phyloP scores from a whole-genome alignment of 495 filamentous ascomycete genomes.

The Hypoxylon perforatum region DNA sequence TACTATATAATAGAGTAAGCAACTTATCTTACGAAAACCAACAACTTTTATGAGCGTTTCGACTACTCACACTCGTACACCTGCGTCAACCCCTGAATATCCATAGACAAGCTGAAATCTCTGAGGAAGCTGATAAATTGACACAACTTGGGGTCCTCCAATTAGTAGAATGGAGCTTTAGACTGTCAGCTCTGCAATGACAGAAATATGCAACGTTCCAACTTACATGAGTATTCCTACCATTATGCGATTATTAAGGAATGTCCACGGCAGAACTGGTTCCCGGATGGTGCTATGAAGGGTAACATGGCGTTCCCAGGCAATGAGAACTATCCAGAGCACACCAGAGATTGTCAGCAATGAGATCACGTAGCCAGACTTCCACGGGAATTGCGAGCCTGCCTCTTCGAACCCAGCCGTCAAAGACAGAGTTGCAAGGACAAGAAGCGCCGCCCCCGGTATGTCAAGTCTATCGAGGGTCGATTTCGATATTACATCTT shows the following conservation, averaged over 20 bases:
- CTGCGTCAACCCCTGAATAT: not conserved
- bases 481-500: not conserved
- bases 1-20: not conserved
- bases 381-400: not conserved
- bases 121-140: conserved; percentile 6
- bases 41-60: too few relatives aligned
- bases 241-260: not conserved
- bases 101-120: conserved; percentile 2
- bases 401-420: not conserved
- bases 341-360: not conserved
- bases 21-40: too few relatives aligned
- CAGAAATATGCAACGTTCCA: too few relatives aligned
- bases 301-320: not conserved
- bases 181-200: not conserved
- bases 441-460: not conserved
- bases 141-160: not conserved
- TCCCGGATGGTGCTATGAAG: not conserved
- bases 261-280: not conserved
- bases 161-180: not conserved
- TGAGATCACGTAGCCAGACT: not conserved
- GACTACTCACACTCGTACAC: conserved; percentile 2
- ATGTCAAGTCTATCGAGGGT: not conserved
- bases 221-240: not conserved
- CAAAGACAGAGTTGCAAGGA: not conserved
- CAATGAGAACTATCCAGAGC: not conserved